Base-by-base conservation (phyloP, 129 eudicot species). In the Chrysanthemum seticuspe region DNA sequence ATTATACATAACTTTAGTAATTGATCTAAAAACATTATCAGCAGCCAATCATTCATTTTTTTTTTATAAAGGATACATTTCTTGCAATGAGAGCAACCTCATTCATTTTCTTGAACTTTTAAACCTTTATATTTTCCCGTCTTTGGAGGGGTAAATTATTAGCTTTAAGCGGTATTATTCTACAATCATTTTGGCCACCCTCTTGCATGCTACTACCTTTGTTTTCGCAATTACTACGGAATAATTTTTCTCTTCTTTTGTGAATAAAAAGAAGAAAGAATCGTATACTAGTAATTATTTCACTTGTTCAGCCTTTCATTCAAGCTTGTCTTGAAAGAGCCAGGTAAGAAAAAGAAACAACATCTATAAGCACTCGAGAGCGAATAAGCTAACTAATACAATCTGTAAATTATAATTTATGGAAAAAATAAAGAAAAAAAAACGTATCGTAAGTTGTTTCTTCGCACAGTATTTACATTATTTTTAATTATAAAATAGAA, bases 61-160 rank as follows among this genome's bases (percentile, higher is more conserved):
- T 47, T 49, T 50, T 34, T 25, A 13, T 56, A 57, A 57, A 16
- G 15, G 29, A 81, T 82, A 74, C 87, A 76, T 82, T 79, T 79
- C 90, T 85, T 85, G 85, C 72, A 73, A 82, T 67, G 76, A 82
- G 90, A 79, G 90, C 71, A 85, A 82, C 63, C 73, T 18, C 56
- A 44, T 56, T 76, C 47, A 34, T 61, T 67, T 25, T 27, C 54
- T 68, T 18, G 40, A 61, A 60, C 74, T 78, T 72, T 68, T 40
- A 63, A 44, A 36, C 62, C 49, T 68, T 49, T 49, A 40, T 6
- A 40, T 47, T 78, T 60, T 63, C 19, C 15, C 55, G 36, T 29
- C 54, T 45, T 54, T 54, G 60, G 62, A 78, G 62, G 27, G 73
- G 60, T 55, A 44, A 54, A 48, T 70, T 6, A 40, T 40, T 23